phyloP scores from a whole-genome alignment of 1,284 basidiomycete genomes.

The Inonotus obliquus region DNA sequence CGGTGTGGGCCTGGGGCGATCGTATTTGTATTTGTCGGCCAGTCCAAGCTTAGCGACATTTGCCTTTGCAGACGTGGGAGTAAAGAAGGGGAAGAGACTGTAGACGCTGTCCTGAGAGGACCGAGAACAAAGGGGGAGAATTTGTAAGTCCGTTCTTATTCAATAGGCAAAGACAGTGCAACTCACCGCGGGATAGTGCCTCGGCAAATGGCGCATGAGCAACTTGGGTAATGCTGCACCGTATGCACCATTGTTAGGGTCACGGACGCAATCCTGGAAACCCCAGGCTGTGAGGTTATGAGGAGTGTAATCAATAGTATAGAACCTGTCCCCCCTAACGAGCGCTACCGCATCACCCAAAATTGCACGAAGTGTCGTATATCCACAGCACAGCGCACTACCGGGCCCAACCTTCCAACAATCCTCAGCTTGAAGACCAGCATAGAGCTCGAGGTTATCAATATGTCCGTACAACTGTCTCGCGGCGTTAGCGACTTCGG shows the following conservation, averaged over 20 bases:
- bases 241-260: constrained; percentile 25
- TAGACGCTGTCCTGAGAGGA: constrained; percentile 24
- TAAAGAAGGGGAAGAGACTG: constrained; percentile 52
- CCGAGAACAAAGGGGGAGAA: neutral
- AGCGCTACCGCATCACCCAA: constrained; percentile 52
- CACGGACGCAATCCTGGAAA: constrained; percentile 25
- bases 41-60: constrained; percentile 37
- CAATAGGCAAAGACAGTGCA: neutral
- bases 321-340: constrained; percentile 32
- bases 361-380: constrained; percentile 42
- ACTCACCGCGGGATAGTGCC: constrained; percentile 34
- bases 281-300: constrained; percentile 32
- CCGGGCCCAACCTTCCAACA: constrained; percentile 45
- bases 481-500: constrained; percentile 44
- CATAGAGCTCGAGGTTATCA: constrained; percentile 47
- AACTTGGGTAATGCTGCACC: constrained; percentile 30
- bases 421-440: constrained; percentile 38
- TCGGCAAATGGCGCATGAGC: constrained; percentile 43
- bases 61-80: constrained; percentile 40
- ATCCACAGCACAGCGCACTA: constrained; percentile 43
- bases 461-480: constrained; percentile 47
- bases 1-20: constrained; percentile 29
- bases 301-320: constrained; percentile 34
- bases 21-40: constrained; percentile 40
- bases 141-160: neutral